phyloP scores from a whole-genome alignment of 352 stramenopile species.

The Aphanomyces euteiches region DNA sequence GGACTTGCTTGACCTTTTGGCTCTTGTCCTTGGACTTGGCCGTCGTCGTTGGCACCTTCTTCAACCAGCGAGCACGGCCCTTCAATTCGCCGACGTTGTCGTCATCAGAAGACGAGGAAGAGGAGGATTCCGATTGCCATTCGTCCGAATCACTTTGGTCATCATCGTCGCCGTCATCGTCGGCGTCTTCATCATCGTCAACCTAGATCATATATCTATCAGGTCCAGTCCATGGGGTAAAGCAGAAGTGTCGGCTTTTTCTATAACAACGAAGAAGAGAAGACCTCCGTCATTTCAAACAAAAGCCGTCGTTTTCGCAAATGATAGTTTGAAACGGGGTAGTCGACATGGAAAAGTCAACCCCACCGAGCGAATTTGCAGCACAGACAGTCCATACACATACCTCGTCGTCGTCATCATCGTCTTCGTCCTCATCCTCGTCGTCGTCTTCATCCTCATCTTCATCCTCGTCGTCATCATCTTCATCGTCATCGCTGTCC shows the following conservation, averaged over 20 bases:
- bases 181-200: conserved; percentile 26
- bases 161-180: conserved; percentile 30
- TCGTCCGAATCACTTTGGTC: conserved; percentile 50
- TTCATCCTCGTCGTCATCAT: conserved; percentile 50
- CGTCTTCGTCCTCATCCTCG: conserved; percentile 42
- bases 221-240: neutral
- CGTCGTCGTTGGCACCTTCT: conserved; percentile 67
- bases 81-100: conserved; percentile 88
- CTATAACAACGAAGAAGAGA: conserved; percentile 22
- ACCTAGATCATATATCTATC: neutral
- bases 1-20: conserved; percentile 46
- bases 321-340: conserved; percentile 25
- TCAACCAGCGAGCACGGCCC: conserved; percentile 94
- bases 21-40: conserved; percentile 45
- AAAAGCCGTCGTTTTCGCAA: conserved; percentile 24
- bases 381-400: conserved; percentile 33
- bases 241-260: conserved; percentile 22
- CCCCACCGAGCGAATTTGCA: conserved; percentile 22
- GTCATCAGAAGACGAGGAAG: conserved; percentile 72
- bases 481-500: conserved; percentile 33
- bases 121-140: conserved; percentile 55
- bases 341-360: conserved; percentile 18
- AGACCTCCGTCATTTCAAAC: conserved; percentile 20
- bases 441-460: conserved; percentile 33
- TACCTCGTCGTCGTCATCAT: conserved; percentile 30